A percentile compares a stretch with the other conserved stretches of the same genome.
phyloP scores from a whole-genome alignment of 75 land plant genomes.

The Cunninghamia lanceolata region DNA sequence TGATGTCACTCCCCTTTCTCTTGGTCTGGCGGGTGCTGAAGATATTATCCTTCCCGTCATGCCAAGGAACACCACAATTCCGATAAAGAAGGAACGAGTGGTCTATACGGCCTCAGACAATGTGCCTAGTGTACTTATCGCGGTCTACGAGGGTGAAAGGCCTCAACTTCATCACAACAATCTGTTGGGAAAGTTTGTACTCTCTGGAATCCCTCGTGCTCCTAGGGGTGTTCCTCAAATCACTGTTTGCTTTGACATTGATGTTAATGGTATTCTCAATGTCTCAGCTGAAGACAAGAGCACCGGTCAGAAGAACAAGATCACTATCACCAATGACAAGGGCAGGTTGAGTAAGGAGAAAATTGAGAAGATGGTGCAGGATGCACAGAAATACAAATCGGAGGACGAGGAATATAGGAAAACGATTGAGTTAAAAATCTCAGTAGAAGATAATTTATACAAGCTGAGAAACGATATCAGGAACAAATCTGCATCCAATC shows the following conservation, averaged over 20 bases:
- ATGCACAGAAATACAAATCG: conserved; percentile 64
- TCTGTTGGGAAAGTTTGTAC: conserved; percentile 69
- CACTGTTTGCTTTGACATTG: too few relatives aligned
- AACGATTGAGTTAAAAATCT: conserved; percentile 69
- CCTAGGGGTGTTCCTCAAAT: too few relatives aligned
- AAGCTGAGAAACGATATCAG: conserved; percentile 73
- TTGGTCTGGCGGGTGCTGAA: conserved; percentile 72
- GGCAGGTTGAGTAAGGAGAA: conserved; percentile 73
- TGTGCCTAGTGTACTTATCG: too few relatives aligned
- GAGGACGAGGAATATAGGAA: conserved; percentile 73
- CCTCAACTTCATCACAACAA: conserved; percentile 63
- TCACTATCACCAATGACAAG: conserved; percentile 72
- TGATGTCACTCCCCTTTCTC: conserved; percentile 70
- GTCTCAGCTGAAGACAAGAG: conserved; percentile 75
- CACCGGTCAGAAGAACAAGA: conserved; percentile 82
- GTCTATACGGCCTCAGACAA: conserved; percentile 70
- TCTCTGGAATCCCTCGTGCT: too few relatives aligned
- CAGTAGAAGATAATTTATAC: conserved; percentile 68
- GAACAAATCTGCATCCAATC: conserved; percentile 59
- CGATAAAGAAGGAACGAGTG: conserved; percentile 75
- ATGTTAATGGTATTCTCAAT: conserved; percentile 62
- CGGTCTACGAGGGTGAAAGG: conserved; percentile 74
- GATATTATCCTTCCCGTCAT: conserved; percentile 72
- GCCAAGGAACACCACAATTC: conserved; percentile 73
- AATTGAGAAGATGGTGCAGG: conserved; percentile 74